Evolutionary conservation across 192 early-diverging fungal species (phyloP), one percentile per base, ranked within the genome.

Genomic region (Cladochytrium replicatum): DNA sequence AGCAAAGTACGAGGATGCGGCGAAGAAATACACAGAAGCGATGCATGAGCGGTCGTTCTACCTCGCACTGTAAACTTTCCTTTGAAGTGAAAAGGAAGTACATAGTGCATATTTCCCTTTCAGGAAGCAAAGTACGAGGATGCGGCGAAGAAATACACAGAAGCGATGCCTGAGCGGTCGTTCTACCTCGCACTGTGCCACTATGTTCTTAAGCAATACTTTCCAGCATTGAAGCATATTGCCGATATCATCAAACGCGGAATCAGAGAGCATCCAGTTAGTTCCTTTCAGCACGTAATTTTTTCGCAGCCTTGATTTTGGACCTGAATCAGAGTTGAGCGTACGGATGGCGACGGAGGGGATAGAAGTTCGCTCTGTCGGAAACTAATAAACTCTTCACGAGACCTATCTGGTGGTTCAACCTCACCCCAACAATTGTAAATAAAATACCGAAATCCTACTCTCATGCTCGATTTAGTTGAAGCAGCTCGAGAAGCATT

Each of bases 311-410:
- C 24, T 56, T 11, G 28, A 21, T 57, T 52, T n/a, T n/a, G n/a
- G n/a, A n/a, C n/a, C n/a, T n/a, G 26, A 3, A 7, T 7, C 29
- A 72, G 78, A 80, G 52, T 54, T 80, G 34, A 67, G 65, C 43
- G 73, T 80, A 13, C 75, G 78, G 1, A 79, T 80, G 78, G 72
- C 75, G 5, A 74, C 78, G 6, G 78, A 80, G 54, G 78, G 75
- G 4, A 75, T 79, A 24, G 77, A 79, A 53, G 72, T 80, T 34
- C 61, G 69, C 31, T 75, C 67, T 40, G 78, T 80, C 11, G 75
- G 75, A 13, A 80, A 80, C 65, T 69, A 69, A 22, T 70, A 69
- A 46, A 25, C 71, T 11, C 59, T 80, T 23, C 78, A 80, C 60
- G 72, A 80, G 49, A 75, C 75, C 19, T 79, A 68, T 43, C 51